Evolutionary conservation across 164 flowering plant species (phyloP).

Genomic region (Stephania cephalantha): DNA sequence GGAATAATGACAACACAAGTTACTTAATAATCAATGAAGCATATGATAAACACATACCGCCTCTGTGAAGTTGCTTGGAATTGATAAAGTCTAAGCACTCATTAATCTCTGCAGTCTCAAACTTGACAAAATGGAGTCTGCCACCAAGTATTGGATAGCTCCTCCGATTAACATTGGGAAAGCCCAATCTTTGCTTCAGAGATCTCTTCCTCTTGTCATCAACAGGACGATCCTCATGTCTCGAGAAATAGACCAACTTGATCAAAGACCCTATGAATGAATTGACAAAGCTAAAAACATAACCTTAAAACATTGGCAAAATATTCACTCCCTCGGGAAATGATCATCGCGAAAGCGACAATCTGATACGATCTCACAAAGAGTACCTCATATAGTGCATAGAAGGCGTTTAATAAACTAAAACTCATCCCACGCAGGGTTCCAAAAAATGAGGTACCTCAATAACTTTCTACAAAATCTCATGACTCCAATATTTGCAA

Average conservation of each 20-base stretch:
- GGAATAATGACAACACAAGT: neutral
- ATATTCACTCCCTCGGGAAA: neutral
- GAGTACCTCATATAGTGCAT: neutral
- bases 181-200: conserved; percentile 54
- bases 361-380: too few relatives aligned
- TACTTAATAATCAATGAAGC: conserved; percentile 1
- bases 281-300: conserved; percentile 12
- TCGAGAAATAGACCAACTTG: conserved; percentile 92
- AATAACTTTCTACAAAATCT: too few relatives aligned
- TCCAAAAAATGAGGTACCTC: too few relatives aligned
- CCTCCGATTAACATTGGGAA: conserved; percentile 66
- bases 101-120: conserved; percentile 85
- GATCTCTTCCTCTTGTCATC: conserved; percentile 63
- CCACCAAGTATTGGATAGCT: conserved; percentile 96
- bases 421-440: too few relatives aligned
- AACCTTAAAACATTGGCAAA: neutral
- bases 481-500: too few relatives aligned
- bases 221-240: conserved; percentile 59
- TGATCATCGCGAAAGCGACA: neutral
- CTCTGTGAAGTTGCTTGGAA: conserved; percentile 89
- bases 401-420: neutral
- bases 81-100: conserved; percentile 86
- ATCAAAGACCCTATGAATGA: conserved; percentile 67
- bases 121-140: conserved; percentile 95
- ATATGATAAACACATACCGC: conserved; percentile 37